Percentiles rank a stretch among this genome's conserved stretches.
Conservation (phyloP, 805 yeast species). For the Barnettozyma siamensis region DNA sequence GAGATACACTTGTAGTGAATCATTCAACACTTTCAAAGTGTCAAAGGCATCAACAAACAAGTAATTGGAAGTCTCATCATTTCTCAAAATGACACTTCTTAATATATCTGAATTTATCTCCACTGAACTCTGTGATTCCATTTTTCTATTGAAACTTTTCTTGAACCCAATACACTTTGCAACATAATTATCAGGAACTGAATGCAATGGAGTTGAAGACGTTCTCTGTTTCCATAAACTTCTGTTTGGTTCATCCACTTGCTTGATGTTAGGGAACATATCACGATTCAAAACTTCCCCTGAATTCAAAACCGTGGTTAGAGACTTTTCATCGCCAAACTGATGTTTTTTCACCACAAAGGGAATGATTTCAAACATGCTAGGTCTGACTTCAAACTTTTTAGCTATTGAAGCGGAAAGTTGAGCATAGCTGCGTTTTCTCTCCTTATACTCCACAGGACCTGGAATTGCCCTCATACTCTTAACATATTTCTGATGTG, state of each 20-base stretch:
- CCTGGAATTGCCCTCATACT: conserved; percentile 6
- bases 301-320: conserved; percentile 6
- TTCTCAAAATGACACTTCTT: conserved; percentile 9
- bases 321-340: background rate
- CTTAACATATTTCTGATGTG: conserved; percentile 12
- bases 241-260: background rate
- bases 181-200: conserved; percentile 4
- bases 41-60: conserved; percentile 3
- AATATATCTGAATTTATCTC: conserved; percentile 9
- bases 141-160: background rate
- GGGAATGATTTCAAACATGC: conserved; percentile 14
- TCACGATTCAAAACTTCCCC: conserved; percentile 9
- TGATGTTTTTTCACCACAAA: conserved; percentile 6
- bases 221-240: background rate
- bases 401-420: conserved; percentile 5
- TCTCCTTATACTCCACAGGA: conserved; percentile 6
- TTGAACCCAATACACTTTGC: conserved; percentile 6
- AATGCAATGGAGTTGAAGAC: conserved; percentile 1
- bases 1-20: background rate
- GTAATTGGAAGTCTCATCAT: conserved; percentile 3
- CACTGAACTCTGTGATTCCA: background rate
- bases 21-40: conserved; percentile 1
- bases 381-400: conserved; percentile 2
- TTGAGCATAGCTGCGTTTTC: conserved; percentile 5
- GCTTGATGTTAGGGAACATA: background rate